These are phyloP conservation scores for Botrytis porri DNA, from an alignment of 2,329 filamentous ascomycete species.

Conservation along the genomic window DNA sequence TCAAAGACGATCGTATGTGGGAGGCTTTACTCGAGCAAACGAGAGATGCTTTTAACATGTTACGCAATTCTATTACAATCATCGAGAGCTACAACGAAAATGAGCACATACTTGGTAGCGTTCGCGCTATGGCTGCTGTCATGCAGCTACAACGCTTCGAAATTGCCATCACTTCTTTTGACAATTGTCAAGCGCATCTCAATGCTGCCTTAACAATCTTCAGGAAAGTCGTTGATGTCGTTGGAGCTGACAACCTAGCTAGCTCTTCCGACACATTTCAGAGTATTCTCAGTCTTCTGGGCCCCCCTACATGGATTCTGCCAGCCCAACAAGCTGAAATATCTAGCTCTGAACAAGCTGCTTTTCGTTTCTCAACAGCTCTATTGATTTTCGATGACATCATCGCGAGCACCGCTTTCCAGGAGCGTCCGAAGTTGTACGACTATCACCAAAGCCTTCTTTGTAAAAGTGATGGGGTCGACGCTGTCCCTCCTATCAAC, in stretches of 20 bases:
- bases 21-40: constrained; percentile 39
- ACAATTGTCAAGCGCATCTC: constrained; percentile 52
- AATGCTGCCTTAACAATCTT: constrained; percentile 51
- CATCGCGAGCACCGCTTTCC: constrained; percentile 48
- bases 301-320: constrained; percentile 21
- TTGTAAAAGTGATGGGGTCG: constrained; percentile 34
- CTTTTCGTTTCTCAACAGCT: constrained; percentile 51
- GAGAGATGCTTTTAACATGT: constrained; percentile 42
- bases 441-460: constrained; percentile 43
- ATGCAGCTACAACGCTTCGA: constrained; percentile 54
- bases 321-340: constrained; percentile 22
- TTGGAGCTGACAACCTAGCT: constrained; percentile 18
- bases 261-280: constrained; percentile 23
- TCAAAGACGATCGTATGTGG: constrained; percentile 42
- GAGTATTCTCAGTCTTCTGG: constrained; percentile 23
- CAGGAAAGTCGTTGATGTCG: constrained; percentile 40
- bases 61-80: constrained; percentile 41
- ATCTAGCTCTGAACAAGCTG: constrained; percentile 47
- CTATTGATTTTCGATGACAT: constrained; percentile 50
- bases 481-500: constrained; percentile 39
- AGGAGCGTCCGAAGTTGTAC: constrained; percentile 43
- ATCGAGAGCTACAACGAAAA: constrained; percentile 29
- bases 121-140: constrained; percentile 49
- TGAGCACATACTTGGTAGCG: constrained; percentile 32
- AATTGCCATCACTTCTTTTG: constrained; percentile 46